Conservation (phyloP, 305 asterid species). For the Rubia occidens region DNA sequence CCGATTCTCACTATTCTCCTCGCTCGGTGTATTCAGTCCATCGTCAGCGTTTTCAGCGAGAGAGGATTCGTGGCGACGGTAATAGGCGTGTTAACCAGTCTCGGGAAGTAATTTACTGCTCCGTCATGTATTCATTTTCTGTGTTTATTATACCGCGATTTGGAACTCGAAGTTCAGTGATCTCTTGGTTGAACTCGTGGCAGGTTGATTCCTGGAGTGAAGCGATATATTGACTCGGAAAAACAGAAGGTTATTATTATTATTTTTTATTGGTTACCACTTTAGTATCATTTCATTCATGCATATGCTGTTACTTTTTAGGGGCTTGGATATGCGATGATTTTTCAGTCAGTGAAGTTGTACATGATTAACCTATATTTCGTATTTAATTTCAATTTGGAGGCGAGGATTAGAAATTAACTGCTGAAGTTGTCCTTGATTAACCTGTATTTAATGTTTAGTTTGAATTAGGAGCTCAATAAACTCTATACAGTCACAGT, state of each 20-base stretch:
- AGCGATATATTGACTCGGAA: slow-evolving; percentile 66
- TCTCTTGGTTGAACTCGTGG: slow-evolving; percentile 3
- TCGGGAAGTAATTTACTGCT: slow-evolving; percentile 46
- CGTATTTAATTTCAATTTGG: too few species aligned
- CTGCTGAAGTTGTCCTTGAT: neutral
- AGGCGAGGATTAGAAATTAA: neutral
- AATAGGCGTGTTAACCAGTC: slow-evolving; percentile 41
- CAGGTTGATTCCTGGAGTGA: slow-evolving; percentile 85
- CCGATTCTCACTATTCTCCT: slow-evolving; percentile 48
- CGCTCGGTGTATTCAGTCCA: slow-evolving; percentile 43
- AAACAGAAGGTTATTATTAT: slow-evolving; percentile 58
- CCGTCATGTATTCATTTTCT: neutral
- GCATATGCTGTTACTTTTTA: too few species aligned
- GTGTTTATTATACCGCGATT: neutral
- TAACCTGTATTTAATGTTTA: too few species aligned
- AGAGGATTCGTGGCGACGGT: slow-evolving; percentile 57
- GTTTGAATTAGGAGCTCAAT: neutral
- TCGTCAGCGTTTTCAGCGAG: slow-evolving; percentile 38
- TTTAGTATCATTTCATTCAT: neutral
- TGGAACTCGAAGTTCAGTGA: neutral
- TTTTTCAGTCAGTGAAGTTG: neutral
- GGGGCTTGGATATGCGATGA: neutral
- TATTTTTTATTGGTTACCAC: neutral
- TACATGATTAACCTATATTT: neutral
- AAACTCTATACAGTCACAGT: neutral